Evolutionary conservation across 1,284 basidiomycete species (phyloP), one percentile per base, ranked within the genome.

Genomic region (Cutaneotrichosporon arboriforme): DNA sequence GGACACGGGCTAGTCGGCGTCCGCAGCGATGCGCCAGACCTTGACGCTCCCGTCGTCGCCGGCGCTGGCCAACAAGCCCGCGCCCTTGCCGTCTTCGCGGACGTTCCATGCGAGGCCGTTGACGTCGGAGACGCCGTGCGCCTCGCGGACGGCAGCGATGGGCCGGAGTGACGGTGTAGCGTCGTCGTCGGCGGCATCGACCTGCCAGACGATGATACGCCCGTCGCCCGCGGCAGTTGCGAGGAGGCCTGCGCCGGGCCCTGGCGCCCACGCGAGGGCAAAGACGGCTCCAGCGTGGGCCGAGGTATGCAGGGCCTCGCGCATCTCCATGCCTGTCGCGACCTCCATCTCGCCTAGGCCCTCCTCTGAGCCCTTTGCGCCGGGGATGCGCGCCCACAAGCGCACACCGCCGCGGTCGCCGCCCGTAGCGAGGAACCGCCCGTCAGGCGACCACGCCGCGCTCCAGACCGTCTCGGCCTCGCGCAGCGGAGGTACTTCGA

Each of bases 391-490:
- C 37, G 62, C 65, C 80, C 80, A 81, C 34, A 82, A 74, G 31
- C 78, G 70, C 33, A 82, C 76, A 8, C 73, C 74, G 14, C 75
- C 74, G 4, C 54, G 44, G 55, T 77, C 75, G 2, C 75, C 75
- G 14, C 73, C 74, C 49, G 68, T 68, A 2, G 91, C 92, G 21
- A 99, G 82, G 70, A 86, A 94, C 46, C 79, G 77, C 1, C 90
- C 90, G 52, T 83, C 80, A 1, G 86, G 93, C 9, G 87, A 85
- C 70, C 81, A 83, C 1, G 87, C 82, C 35, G 97, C 69, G 1
- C 85, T 81, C 96, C 96, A 99, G 8, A 99, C 91, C 0, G 96
- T 98, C 52, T 74, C 75, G 17, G 70, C 65, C 51, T 76, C 74
- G 40, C 64, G 58, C 21, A 76, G 64, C 47, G 58, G 69, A 20